Conservation (phyloP, 1,284 basidiomycete species). For the Melampsora americana region DNA sequence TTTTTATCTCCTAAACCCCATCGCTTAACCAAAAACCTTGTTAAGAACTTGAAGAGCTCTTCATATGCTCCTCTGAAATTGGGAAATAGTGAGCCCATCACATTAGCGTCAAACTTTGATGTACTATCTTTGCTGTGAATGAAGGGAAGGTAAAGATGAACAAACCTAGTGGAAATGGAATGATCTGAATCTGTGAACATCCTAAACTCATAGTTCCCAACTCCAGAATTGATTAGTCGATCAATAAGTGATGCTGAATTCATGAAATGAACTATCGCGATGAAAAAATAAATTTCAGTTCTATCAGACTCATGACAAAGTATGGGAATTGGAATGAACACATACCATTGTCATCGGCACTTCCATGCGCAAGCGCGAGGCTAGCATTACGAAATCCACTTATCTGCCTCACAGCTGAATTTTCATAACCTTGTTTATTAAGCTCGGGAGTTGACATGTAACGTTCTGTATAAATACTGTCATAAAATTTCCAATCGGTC, state of each 20-base stretch:
- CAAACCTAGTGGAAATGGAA: constrained; percentile 48
- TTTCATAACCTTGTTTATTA: constrained; percentile 78
- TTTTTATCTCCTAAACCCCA: constrained; percentile 73
- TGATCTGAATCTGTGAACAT: constrained; percentile 89
- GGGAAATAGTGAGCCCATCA: constrained; percentile 26
- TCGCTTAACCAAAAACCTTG: constrained; percentile 74
- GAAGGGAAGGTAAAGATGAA: constrained; percentile 45
- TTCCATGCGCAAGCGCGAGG: constrained; percentile 84
- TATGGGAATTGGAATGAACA: neutral
- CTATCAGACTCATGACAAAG: neutral
- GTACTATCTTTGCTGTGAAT: constrained; percentile 42
- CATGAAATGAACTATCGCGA: constrained; percentile 70
- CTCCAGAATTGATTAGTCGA: constrained; percentile 73
- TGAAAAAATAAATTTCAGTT: neutral
- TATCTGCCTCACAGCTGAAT: constrained; percentile 77
- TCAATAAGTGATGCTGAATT: constrained; percentile 88
- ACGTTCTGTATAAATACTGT: constrained; percentile 89
- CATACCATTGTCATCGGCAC: constrained; percentile 77
- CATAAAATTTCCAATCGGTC: constrained; percentile 61
- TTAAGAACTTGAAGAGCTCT: constrained; percentile 84
- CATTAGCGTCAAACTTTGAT: constrained; percentile 43
- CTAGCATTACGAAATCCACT: constrained; percentile 74
- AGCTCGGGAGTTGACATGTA: constrained; percentile 81
- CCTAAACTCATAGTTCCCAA: constrained; percentile 79
- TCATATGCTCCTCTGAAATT: constrained; percentile 65